Evolutionary conservation across 1,139 yeast species (phyloP).

Genomic region (Wickerhamomyces sp.): DNA sequence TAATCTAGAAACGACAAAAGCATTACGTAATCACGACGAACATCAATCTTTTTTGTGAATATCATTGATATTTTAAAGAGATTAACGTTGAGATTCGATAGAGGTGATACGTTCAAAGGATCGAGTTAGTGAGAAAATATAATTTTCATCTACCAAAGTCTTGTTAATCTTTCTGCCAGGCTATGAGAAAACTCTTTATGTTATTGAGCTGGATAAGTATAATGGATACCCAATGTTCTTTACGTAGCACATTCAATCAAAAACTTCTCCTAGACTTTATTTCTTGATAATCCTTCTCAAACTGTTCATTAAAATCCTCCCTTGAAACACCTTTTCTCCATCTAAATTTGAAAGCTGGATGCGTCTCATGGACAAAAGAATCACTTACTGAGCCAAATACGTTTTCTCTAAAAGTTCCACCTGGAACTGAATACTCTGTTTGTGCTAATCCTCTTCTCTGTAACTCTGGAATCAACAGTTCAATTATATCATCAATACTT

Average conservation of each 20-base stretch:
- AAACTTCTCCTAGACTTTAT: background rate
- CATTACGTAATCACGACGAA: too few species aligned
- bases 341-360: conserved; percentile 32
- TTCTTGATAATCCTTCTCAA: background rate
- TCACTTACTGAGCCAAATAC: conserved; percentile 21
- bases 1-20: too few species aligned
- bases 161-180: too few species aligned
- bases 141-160: too few species aligned
- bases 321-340: conserved; percentile 25
- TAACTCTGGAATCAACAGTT: conserved; percentile 26
- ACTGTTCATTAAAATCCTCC: conserved; percentile 8
- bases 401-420: conserved; percentile 22
- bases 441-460: conserved; percentile 24
- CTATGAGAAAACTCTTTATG: too few species aligned
- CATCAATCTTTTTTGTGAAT: too few species aligned
- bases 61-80: too few species aligned
- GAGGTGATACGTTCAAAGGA: background rate
- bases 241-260: too few species aligned
- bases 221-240: too few species aligned
- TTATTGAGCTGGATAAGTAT: too few species aligned
- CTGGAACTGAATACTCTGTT: conserved; percentile 25
- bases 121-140: too few species aligned
- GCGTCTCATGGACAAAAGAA: conserved; percentile 18
- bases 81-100: background rate
- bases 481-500: conserved; percentile 26